Base-by-base conservation (phyloP, 1,139 yeast species). In the Taphrina flavorubra region DNA sequence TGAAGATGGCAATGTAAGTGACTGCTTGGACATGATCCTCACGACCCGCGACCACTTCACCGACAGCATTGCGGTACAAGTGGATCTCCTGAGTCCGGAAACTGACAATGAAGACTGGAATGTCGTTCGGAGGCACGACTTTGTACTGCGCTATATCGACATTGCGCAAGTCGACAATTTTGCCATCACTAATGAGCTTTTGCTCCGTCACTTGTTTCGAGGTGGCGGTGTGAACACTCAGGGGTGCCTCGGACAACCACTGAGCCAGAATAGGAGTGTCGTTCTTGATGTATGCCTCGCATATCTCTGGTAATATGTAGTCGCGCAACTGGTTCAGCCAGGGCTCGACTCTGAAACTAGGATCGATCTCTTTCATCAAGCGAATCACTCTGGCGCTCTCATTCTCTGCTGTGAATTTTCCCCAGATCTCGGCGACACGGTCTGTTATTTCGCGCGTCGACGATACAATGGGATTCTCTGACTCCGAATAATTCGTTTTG, bases 241-340 rank as follows among this genome's bases (percentile, higher is more conserved):
- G 92, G 49, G 99, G 98, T 42, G 98, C 98, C 80, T 95, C 99
- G 68, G 96, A 89, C 71, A 95, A 85, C 99, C 99, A 95, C 74
- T 83, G 81, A 78, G 92, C 90, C 77, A 95, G 84, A 36, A 88
- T 88, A 67, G 83, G 84, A 72, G 87, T 92, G 75, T 95, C 98
- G 73, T 97, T 97, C 76, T 89, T 89, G 73, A 91, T 91, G 80
- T 92, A 92, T 3, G 99, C 97, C 77, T 95, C 99, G 76, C 95
- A 83, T 57, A 95, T 86, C 79, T 95, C 99, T 10, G 99, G 99
- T 62, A 95, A 87, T 73, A 95, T 91, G 79, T 88, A 95, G 77
- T 91, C 94, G 76, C 98, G 89, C 75, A 94, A 83, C 70, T 95
- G 94, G 74, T 84, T 86, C 74, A 89, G 86, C 81, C 95, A 94